Conservation (phyloP, 768 basidiomycete species). For the Rhodotorula toruloides region DNA sequence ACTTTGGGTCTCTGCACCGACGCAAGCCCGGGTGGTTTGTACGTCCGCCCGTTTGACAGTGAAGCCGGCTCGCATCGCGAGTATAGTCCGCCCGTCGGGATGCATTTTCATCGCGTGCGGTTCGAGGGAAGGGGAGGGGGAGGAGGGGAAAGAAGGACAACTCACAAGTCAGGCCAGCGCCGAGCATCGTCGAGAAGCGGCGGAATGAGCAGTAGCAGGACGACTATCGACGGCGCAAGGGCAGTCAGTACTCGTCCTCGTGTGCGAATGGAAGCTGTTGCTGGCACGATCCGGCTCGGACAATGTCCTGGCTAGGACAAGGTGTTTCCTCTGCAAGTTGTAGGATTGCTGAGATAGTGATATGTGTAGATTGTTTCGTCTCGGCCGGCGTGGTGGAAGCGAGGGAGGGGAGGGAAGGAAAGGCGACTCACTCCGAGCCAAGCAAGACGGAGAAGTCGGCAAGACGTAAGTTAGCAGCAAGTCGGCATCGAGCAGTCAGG, state of each 20-base stretch:
- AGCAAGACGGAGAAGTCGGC: too few relatives aligned
- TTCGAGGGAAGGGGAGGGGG: too few relatives aligned
- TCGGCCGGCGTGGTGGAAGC: background rate
- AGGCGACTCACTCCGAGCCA: background rate
- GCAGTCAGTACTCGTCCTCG: background rate
- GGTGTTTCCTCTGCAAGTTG: conserved; percentile 18
- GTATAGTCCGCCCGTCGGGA: conserved; percentile 35
- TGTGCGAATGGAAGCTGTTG: background rate
- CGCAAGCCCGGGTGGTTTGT: conserved; percentile 29
- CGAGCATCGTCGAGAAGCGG: background rate
- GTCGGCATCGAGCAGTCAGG: too few relatives aligned
- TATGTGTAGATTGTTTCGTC: conserved; percentile 16
- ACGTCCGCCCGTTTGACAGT: conserved; percentile 28
- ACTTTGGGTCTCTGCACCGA: conserved; percentile 33
- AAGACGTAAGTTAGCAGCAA: background rate
- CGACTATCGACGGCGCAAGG: too few relatives aligned
- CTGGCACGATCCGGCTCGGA: conserved; percentile 8
- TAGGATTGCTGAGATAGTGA: conserved; percentile 38
- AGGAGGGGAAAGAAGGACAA: background rate
- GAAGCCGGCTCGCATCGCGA: conserved; percentile 7
- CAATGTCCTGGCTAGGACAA: conserved; percentile 26
- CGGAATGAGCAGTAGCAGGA: background rate
- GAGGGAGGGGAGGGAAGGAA: background rate
- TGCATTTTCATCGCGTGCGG: conserved; percentile 26
- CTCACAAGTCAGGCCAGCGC: background rate